Evolutionary conservation across 2,329 filamentous ascomycete genomes (phyloP).

Genomic region (Colletotrichum tofieldiae): DNA sequence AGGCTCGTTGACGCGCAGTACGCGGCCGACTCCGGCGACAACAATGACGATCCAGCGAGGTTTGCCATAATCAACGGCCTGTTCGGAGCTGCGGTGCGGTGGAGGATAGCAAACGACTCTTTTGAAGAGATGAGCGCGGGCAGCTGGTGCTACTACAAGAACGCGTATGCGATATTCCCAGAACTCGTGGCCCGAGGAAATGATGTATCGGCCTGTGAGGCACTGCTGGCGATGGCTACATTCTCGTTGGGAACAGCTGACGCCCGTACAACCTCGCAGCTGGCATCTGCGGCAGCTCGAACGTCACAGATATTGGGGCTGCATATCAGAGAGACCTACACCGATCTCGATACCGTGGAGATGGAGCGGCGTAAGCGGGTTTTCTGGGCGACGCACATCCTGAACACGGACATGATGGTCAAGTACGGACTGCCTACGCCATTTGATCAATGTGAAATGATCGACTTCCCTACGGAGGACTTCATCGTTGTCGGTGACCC

Average conservation of each 20-base stretch:
- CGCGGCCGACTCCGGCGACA: background rate
- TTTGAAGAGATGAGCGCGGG: slow-evolving; percentile 9
- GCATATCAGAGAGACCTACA: slow-evolving; percentile 12
- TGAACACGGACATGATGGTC: slow-evolving; percentile 25
- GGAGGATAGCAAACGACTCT: slow-evolving; percentile 32
- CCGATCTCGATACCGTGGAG: background rate
- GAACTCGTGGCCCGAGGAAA: slow-evolving; percentile 19
- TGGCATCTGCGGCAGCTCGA: slow-evolving; percentile 26
- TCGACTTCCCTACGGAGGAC: slow-evolving; percentile 24
- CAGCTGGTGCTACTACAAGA: slow-evolving; percentile 39
- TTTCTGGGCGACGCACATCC: slow-evolving; percentile 32
- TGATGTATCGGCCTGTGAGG: slow-evolving; percentile 23
- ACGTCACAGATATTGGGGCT: slow-evolving; percentile 22
- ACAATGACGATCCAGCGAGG: slow-evolving; percentile 7
- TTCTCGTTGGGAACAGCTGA: slow-evolving; percentile 32
- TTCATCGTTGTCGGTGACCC: background rate
- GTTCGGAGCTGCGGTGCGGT: slow-evolving; percentile 26
- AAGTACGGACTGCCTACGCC: slow-evolving; percentile 26
- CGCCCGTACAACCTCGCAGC: slow-evolving; percentile 9
- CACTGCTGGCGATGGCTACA: slow-evolving; percentile 31
- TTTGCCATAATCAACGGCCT: slow-evolving; percentile 28
- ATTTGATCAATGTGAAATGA: background rate
- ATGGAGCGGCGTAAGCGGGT: slow-evolving; percentile 6
- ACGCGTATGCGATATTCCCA: slow-evolving; percentile 28
- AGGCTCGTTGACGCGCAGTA: slow-evolving; percentile 16